These are phyloP conservation scores for Monilinia polystroma DNA, from an alignment of 2,329 filamentous ascomycete species.

Conservation along the genomic window DNA sequence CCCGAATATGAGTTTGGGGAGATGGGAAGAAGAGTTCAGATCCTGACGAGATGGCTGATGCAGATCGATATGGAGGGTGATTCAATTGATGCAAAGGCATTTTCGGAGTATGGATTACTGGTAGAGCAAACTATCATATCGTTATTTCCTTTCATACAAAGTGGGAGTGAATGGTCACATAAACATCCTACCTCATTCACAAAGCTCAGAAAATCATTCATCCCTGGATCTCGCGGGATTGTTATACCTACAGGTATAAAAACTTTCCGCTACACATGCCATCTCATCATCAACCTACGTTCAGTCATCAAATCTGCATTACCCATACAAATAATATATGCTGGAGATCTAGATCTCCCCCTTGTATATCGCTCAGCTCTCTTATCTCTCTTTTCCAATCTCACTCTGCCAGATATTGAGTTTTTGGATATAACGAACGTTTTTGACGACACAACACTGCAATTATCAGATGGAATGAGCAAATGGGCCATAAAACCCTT, in stretches of 20 bases:
- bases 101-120: neutral
- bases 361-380: slow-evolving; percentile 1
- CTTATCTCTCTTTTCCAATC: neutral
- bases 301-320: slow-evolving; percentile 4
- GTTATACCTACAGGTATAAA: slow-evolving; percentile 9
- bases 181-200: neutral
- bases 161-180: too few relatives aligned
- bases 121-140: neutral
- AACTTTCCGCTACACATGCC: slow-evolving; percentile 10
- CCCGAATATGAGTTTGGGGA: neutral
- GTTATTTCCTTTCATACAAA: neutral
- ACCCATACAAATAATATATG: slow-evolving; percentile 10
- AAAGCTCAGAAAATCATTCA: neutral
- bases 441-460: slow-evolving; percentile 17
- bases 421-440: slow-evolving; percentile 20
- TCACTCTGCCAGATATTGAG: slow-evolving; percentile 11
- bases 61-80: neutral
- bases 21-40: neutral
- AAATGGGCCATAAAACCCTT: slow-evolving; percentile 47
- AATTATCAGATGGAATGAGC: slow-evolving; percentile 1
- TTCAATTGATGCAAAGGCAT: neutral
- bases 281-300: slow-evolving; percentile 7
- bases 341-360: neutral
- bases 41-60: slow-evolving; percentile 1
- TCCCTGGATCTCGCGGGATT: slow-evolving; percentile 6